Percentiles rank a stretch among this genome's conserved stretches.
Evolutionary conservation across 2,329 filamentous ascomycete species (phyloP).

Genomic region (Colletotrichum horii): DNA sequence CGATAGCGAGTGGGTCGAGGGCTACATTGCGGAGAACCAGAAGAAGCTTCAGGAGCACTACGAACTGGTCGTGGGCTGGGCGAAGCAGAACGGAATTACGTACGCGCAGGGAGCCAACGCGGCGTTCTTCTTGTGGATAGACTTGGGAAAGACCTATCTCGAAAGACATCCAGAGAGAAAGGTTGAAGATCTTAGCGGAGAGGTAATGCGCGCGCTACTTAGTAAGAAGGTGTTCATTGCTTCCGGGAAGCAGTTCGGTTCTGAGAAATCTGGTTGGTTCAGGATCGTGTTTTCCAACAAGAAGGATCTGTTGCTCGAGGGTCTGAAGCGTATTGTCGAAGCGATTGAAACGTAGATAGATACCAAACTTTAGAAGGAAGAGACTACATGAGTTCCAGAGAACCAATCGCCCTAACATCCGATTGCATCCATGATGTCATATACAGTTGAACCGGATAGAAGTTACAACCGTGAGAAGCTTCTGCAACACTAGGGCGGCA

Average conservation of each 20-base stretch:
- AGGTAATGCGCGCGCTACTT: constrained; percentile 25
- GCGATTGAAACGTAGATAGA: not conserved
- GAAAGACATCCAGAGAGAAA: constrained; percentile 82
- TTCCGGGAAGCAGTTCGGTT: constrained; percentile 39
- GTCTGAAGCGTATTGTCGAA: constrained; percentile 12
- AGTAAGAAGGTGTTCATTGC: constrained; percentile 38
- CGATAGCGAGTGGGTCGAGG: constrained; percentile 35
- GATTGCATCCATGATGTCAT: not conserved
- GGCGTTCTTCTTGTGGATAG: constrained; percentile 60
- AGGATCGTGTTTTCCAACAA: constrained; percentile 43
- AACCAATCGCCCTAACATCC: not conserved
- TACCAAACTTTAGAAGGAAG: not conserved
- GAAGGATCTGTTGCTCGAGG: constrained; percentile 32
- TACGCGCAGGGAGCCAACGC: constrained; percentile 55
- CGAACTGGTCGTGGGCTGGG: constrained; percentile 37
- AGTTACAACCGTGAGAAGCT: not conserved
- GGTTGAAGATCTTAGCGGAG: constrained; percentile 59
- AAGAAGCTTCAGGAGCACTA: constrained; percentile 43
- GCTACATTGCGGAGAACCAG: constrained; percentile 49
- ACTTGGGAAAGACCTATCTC: constrained; percentile 55
- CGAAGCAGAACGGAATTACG: constrained; percentile 43
- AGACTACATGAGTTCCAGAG: not conserved
- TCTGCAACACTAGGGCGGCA: not conserved
- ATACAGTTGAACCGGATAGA: not conserved
- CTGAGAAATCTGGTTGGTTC: constrained; percentile 43